Evolutionary conservation across 108 stramenopile genomes (phyloP), one percentile per base, ranked within the genome.

Genomic region (Nitzschia inconspicua): DNA sequence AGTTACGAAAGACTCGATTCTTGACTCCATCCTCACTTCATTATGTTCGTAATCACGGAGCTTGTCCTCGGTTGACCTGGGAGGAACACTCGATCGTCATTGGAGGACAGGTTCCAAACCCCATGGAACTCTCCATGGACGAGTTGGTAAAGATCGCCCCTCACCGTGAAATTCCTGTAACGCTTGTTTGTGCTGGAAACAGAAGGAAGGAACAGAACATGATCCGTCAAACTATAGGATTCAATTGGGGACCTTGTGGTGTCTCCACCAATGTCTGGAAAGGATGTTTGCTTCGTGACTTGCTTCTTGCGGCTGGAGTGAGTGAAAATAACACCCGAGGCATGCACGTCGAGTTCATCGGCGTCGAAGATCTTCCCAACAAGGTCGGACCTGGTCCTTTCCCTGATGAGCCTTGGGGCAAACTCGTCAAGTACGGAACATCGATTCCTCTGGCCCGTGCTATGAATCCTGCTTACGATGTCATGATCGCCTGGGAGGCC

Each of bases 141-240:
- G 82, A 93, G 51, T 54, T 94, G 40, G 76, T 85, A 14, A 61
- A 64, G 4, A 26, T 56, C 28, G 83, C 85, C 73, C 57, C 62
- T 35, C 75, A 78, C 8, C 69, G 91, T 29, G 93, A 94, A 51
- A 60, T 96, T 13, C 95, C 96, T 37, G 92, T 95, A 25, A 96
- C 96, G 3, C 79, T 98, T 28, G 95, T 96, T 4, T 98, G 98
- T 82, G 98, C 96, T 10, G 98, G 98, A 31, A 98, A 98, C 68
- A 80, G 98, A 18, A 86, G 98, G 42, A 97, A 97, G 88, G 98
- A 98, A 69, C 94, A 96, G 79, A 98, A 97, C 71, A 94, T 96
- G 91, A 87, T 96, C 49, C 83, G 84, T 43, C 95, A 96, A 76
- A 97, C 96, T 1, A 94, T 97, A 48, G 98, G 98, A 18, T 97